Percentiles rank a stretch among this genome's conserved stretches.
Conservation (phyloP, 768 basidiomycete species). For the Termitomyces titanicus region DNA sequence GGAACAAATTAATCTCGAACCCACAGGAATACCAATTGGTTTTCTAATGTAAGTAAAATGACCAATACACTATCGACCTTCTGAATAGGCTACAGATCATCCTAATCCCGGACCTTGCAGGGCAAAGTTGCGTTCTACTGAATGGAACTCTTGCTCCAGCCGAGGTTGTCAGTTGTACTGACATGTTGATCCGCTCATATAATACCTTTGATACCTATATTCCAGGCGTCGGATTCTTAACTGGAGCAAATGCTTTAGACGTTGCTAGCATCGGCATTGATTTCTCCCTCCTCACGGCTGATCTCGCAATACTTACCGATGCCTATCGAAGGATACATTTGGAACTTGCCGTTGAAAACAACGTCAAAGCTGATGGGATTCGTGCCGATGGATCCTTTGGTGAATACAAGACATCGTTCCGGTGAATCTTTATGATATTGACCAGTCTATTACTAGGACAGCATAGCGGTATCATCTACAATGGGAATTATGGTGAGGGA, state of each 20-base stretch:
- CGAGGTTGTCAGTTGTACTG: slow-evolving; percentile 42
- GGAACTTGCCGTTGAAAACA: slow-evolving; percentile 47
- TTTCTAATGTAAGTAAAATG: slow-evolving; percentile 40
- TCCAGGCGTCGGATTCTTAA: slow-evolving; percentile 44
- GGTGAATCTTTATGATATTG: not conserved
- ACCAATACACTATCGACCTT: not conserved
- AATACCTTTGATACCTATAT: slow-evolving; percentile 17
- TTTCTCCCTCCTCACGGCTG: slow-evolving; percentile 35
- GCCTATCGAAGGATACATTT: slow-evolving; percentile 50
- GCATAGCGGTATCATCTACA: slow-evolving; percentile 65
- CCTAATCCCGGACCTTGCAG: slow-evolving; percentile 53
- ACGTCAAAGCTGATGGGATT: slow-evolving; percentile 57
- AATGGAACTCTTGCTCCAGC: slow-evolving; percentile 38
- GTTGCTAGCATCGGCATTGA: slow-evolving; percentile 62
- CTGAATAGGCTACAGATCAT: slow-evolving; percentile 43
- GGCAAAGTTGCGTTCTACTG: slow-evolving; percentile 54
- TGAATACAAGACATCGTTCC: slow-evolving; percentile 10
- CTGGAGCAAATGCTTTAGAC: slow-evolving; percentile 66
- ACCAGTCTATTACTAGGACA: slow-evolving; percentile 31
- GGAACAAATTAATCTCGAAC: not conserved
- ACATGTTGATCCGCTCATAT: slow-evolving; percentile 51
- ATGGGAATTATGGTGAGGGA: slow-evolving; percentile 60
- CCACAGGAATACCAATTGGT: slow-evolving; percentile 67
- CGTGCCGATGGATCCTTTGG: slow-evolving; percentile 48
- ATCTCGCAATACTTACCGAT: slow-evolving; percentile 43